Conservation (phyloP, 495 filamentous ascomycete species). For the Coniosporium apollinis region DNA sequence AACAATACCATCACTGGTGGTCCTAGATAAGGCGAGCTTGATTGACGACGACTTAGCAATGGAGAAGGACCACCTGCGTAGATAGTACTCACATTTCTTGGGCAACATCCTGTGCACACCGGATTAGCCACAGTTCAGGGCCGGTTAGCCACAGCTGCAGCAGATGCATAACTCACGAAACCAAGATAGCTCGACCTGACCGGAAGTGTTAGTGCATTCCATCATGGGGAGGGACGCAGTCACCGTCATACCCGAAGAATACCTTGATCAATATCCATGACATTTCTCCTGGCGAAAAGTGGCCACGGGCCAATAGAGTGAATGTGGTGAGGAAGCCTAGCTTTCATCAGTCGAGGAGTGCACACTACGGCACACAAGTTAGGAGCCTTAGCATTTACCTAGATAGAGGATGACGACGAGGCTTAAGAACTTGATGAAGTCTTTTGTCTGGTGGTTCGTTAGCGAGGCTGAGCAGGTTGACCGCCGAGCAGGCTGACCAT, state of each 20-base stretch:
- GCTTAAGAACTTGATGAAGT: conserved; percentile 79
- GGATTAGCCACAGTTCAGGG: conserved; percentile 25
- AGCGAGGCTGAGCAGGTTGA: not conserved
- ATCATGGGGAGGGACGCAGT: not conserved
- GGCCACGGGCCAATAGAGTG: conserved; percentile 66
- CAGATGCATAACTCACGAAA: conserved; percentile 41
- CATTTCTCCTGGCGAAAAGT: conserved; percentile 58
- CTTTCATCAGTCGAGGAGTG: conserved; percentile 1
- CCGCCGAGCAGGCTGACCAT: conserved; percentile 35
- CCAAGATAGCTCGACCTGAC: conserved; percentile 54
- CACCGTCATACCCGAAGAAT: conserved; percentile 43
- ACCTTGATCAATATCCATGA: conserved; percentile 79
- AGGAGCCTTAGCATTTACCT: conserved; percentile 26
- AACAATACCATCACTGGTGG: conserved; percentile 48
- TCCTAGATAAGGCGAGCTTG: conserved; percentile 36
- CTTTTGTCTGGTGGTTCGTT: conserved; percentile 46
- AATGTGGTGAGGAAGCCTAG: conserved; percentile 86
- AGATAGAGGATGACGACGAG: conserved; percentile 73
- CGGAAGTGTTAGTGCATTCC: conserved; percentile 6
- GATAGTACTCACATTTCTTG: conserved; percentile 16
- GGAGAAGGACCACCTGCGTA: too few species aligned
- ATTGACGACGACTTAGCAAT: too few species aligned
- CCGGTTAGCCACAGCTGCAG: conserved; percentile 13
- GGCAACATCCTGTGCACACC: conserved; percentile 18
- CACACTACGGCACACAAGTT: conserved; percentile 2